Base-by-base conservation (phyloP, 2,329 filamentous ascomycete genomes). In the Colletotrichum ledebouriae region DNA sequence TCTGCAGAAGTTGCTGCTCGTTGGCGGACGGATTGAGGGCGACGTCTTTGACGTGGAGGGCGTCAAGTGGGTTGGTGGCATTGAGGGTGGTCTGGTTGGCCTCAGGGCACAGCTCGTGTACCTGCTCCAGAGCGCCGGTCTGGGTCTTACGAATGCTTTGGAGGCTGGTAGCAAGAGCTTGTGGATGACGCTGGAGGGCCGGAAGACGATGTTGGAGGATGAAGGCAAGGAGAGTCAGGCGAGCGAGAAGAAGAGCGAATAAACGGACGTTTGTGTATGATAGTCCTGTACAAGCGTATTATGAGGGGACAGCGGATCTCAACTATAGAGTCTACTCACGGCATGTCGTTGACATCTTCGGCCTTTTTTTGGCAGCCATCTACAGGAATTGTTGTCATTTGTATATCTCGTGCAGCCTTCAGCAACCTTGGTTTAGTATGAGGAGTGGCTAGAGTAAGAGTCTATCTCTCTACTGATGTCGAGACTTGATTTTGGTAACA, bases 1-100 rank as follows among this genome's bases (percentile, higher is more conserved):
- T 7, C 78, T 99, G 73, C 89, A 94, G 75, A 99, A 99, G 82
- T 81, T 99, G 71, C 85, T 97, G 78, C 81, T 99, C 39, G 82
- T 99, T 13, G 96, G 94, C 60, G 94, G 94, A 13, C 86, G 96
- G 59, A 87, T 98, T 34, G 96, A 99, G 76, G 92, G 92, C 71
- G 91, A 89, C 78, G 88, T 94, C 37, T 94, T 97, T 75, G 94
- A 98, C 76, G 80, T 87, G 53, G 89, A 90, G 11, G 92, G 92
- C 62, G 78, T 90, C 57, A 83, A 81, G 73, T 89, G 86, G 86
- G 84, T 90, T 37, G 87, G 94, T 65, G 86, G 91, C 41, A 97
- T 98, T 73, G 85, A 92, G 72, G 94, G 93, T 68, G 94, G 94
- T 44, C 78, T 97, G 71, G 90, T 94, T 44, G 92, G 92, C 4